Conservation (phyloP, 139 green algal genomes). For the Ulvella scutata region DNA sequence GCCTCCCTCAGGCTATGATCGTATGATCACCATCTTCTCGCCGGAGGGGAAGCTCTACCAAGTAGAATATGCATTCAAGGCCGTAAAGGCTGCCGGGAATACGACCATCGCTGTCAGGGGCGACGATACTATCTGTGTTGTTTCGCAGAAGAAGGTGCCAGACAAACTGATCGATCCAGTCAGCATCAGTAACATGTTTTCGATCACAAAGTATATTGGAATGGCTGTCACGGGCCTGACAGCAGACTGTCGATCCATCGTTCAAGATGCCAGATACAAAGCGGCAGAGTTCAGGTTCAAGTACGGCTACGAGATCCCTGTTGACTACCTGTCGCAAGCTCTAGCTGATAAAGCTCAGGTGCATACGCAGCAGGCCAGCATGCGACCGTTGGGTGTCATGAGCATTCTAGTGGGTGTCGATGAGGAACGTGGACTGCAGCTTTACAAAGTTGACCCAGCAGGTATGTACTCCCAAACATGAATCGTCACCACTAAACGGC, state of each 20-base stretch:
- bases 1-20: slow-evolving; percentile 60
- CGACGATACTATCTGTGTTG: slow-evolving; percentile 77
- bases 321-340: slow-evolving; percentile 77
- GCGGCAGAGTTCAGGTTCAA: slow-evolving; percentile 87
- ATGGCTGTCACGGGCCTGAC: slow-evolving; percentile 81
- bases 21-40: slow-evolving; percentile 94
- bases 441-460: slow-evolving; percentile 96
- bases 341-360: slow-evolving; percentile 94
- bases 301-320: slow-evolving; percentile 91
- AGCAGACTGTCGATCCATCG: slow-evolving; percentile 68
- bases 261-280: slow-evolving; percentile 77
- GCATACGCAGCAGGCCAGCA: slow-evolving; percentile 92
- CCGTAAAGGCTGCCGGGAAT: slow-evolving; percentile 73
- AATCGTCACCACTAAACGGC: neutral
- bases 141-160: slow-evolving; percentile 83
- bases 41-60: slow-evolving; percentile 89
- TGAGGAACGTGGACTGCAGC: slow-evolving; percentile 82
- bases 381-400: slow-evolving; percentile 73
- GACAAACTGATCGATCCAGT: slow-evolving; percentile 91
- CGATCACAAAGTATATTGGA: slow-evolving; percentile 81
- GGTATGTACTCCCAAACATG: neutral
- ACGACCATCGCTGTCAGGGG: slow-evolving; percentile 85
- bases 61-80: slow-evolving; percentile 99
- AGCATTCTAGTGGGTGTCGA: slow-evolving; percentile 86
- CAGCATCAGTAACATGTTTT: slow-evolving; percentile 74